Evolutionary conservation across 2,329 filamentous ascomycete species (phyloP).

Genomic region (Fusarium odoratissimum): DNA sequence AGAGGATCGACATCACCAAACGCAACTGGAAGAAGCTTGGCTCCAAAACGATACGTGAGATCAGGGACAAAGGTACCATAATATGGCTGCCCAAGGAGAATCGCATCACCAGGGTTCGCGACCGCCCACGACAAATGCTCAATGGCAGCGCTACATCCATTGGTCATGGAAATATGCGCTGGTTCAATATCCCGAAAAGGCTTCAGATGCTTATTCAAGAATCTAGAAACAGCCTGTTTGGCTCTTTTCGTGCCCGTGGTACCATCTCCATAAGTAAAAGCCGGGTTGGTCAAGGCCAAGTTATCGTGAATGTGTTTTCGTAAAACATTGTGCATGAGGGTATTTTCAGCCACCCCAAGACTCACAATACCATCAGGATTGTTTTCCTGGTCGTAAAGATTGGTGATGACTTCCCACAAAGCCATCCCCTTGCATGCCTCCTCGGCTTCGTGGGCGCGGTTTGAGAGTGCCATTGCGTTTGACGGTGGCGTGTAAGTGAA

Average conservation of each 20-base stretch:
- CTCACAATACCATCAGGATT: constrained; percentile 61
- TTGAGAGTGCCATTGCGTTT: constrained; percentile 43
- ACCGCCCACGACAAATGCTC: constrained; percentile 56
- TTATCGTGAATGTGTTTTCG: constrained; percentile 55
- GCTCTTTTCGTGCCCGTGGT: constrained; percentile 52
- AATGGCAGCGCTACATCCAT: constrained; percentile 56
- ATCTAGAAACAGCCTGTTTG: constrained; percentile 48
- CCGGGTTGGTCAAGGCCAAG: constrained; percentile 46
- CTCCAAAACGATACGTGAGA: constrained; percentile 55
- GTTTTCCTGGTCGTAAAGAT: constrained; percentile 55
- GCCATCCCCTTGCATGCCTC: constrained; percentile 43
- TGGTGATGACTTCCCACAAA: constrained; percentile 58
- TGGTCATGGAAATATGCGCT: constrained; percentile 52
- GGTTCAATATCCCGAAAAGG: constrained; percentile 46
- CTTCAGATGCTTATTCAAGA: constrained; percentile 51
- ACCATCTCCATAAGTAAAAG: constrained; percentile 57
- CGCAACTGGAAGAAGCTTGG: constrained; percentile 56
- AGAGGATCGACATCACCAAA: constrained; percentile 60
- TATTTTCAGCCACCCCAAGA: constrained; percentile 65
- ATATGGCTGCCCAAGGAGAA: constrained; percentile 57
- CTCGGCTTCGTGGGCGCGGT: constrained; percentile 45
- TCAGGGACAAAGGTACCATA: constrained; percentile 63
- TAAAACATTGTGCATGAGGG: constrained; percentile 61
- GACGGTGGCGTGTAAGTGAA: background rate
- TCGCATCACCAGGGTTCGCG: constrained; percentile 53